Evolutionary conservation across 2,329 filamentous ascomycete species (phyloP).

Genomic region (Onygenales sp.): DNA sequence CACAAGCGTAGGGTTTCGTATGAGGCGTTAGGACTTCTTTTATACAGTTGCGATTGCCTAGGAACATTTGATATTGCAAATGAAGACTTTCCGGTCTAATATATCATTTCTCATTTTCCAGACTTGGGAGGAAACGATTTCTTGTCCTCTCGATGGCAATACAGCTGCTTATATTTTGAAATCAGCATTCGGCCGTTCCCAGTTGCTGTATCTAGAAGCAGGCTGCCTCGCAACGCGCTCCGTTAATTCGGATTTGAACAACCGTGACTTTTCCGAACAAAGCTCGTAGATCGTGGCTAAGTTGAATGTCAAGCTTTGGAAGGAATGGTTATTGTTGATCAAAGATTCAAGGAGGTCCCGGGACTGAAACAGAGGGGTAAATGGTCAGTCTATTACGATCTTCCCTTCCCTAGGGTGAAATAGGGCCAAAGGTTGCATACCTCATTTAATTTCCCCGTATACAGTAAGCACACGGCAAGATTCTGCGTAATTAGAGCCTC

Average conservation of each 20-base stretch:
- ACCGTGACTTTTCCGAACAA: constrained; percentile 65
- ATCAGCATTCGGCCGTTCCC: constrained; percentile 63
- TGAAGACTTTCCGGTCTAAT: not conserved
- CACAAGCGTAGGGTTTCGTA: not conserved
- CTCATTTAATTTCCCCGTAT: constrained; percentile 66
- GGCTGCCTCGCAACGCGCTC: constrained; percentile 57
- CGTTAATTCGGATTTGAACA: constrained; percentile 61
- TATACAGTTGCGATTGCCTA: not conserved
- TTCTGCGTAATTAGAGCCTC: constrained; percentile 74
- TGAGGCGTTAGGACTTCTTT: not conserved
- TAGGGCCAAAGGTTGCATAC: constrained; percentile 33
- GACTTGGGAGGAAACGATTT: not conserved
- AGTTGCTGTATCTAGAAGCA: constrained; percentile 46
- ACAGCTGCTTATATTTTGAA: constrained; percentile 56
- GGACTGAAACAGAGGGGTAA: constrained; percentile 39
- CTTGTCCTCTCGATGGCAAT: not conserved
- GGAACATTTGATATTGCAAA: not conserved
- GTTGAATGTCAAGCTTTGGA: constrained; percentile 79
- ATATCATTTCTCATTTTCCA: not conserved
- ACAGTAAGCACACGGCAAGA: constrained; percentile 72
- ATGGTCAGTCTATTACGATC: not conserved
- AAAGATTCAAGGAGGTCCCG: constrained; percentile 57
- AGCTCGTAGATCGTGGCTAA: constrained; percentile 85
- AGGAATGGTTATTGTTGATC: constrained; percentile 54
- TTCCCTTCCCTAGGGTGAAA: not conserved